Evolutionary conservation across 306 rosid species (phyloP), one percentile per base, ranked within the genome.

Genomic region (Cucurbita maxima): DNA sequence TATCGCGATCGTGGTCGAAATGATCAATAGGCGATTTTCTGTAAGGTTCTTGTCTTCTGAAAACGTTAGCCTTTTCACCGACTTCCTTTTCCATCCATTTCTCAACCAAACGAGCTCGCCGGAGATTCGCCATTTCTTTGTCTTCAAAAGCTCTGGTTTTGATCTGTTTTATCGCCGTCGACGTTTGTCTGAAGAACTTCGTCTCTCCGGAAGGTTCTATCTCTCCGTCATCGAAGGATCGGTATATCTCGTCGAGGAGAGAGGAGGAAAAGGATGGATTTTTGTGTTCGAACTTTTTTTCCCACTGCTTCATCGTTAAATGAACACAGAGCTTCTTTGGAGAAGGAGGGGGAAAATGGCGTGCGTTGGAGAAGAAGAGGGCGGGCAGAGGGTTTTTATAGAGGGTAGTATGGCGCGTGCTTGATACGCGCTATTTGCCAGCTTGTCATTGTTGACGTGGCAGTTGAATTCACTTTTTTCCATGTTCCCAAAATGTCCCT

Each of bases 211-310:
- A 77, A 41, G 67, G 63, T 6, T 22, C 81, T 8, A 81, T 59
- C 52, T 69, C 88, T 0, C 84, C 87, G 1, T 87, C 91, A 79
- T 89, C 96, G 34, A 94, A 87, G 58, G 96, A 89, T n/a, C 88
- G 86, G 84, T 94, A 94, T 36, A 90, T 94, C 20, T 86, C 53
- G 53, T 94, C 97, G 22, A 94, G 92, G 0, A 94, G 89, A n/a
- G 73, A 74, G 34, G 99, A 86, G 15, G 99, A 94, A 81, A 90
- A 90, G 8, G 97, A 88, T 1, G 94, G 94, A 75, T 40, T 83
- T 43, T 82, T 75, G 22, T 61, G 16, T 9, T 76, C 47, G 72
- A 25, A 37, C 37, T 13, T 73, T 53, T 13, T 75, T 53, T 84
- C 78, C 54, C 71, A 20, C 73, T 80, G 75, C 67, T 85, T 78